Evolutionary conservation across 202 grass and related monocot genomes (phyloP), one percentile per base, ranked within the genome.

Genomic region (Brachypodium distachyon): DNA sequence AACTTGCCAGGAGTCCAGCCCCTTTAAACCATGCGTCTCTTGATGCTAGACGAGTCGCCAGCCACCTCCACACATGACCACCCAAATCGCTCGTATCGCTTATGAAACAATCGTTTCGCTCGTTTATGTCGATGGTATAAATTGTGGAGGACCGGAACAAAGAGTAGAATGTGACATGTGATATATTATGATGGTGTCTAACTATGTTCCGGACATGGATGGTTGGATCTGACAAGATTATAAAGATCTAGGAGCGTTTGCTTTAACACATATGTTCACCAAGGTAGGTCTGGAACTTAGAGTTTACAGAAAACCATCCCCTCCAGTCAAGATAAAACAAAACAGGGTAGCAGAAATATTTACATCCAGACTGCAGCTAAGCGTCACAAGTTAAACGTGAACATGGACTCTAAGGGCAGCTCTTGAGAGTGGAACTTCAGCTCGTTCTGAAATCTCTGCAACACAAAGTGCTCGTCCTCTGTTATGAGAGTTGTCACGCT

Each of bases 401-500:
- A 81, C 56, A 72, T 71, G 4, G 74, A 64, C 21, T 90, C 84
- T n/a, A 90, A 76, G 25, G 78, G 65, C 52, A 92, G 36, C 37
- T 83, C 44, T 69, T 90, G 81, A 1, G 81, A 87, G 38, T 87
- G 47, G 67, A 95, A 98, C 66, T 85, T 95, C 49, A 98, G 79
- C 74, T 95, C 89, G 61, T 90, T 95, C 85, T 95, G 85, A 83
- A 96, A 99, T 46, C 81, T 81, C 48, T 85, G 83, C 0, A 95
- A 42, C 48, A 93, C 92, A 49, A 99, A 98, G 28, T 27, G 83
- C 67, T 98, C 96, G 2, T 90, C 87, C 49, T 78, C 41, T 23
- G 87, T 65, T 26, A 98, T 83, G 25, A 98, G 82, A 36, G 87
- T 95, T 1, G 96, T 93, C 32, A 90, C 89, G 14, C 76, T 75